These are phyloP conservation scores for Diplodia corticola DNA, from an alignment of 2,329 filamentous ascomycete genomes.

Conservation along the genomic window DNA sequence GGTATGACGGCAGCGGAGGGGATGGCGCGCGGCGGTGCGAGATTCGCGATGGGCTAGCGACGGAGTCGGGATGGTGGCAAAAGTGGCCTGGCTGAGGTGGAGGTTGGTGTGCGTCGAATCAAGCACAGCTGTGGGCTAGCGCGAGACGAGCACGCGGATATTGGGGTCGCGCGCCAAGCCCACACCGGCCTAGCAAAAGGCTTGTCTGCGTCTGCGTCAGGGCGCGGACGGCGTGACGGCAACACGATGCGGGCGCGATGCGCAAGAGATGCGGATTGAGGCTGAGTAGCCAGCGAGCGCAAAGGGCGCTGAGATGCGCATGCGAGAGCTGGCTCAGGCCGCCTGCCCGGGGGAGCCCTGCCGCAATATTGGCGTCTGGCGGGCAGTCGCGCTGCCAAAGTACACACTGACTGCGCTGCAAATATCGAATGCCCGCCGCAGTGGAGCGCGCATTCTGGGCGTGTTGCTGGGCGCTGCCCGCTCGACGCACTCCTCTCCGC, in stretches of 20 bases:
- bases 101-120: conserved; percentile 21
- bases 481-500: conserved; percentile 16
- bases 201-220: conserved; percentile 22
- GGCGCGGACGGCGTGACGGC: conserved; percentile 9
- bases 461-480: conserved; percentile 12
- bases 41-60: conserved; percentile 42
- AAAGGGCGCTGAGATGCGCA: conserved; percentile 18
- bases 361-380: conserved; percentile 15
- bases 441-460: conserved; percentile 21
- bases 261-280: conserved; percentile 17
- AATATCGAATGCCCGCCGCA: conserved; percentile 19
- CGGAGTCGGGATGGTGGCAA: conserved; percentile 38
- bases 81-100: conserved; percentile 18
- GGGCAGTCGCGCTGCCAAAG: background rate
- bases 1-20: conserved; percentile 20
- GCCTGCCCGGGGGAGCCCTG: conserved; percentile 9
- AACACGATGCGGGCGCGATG: background rate
- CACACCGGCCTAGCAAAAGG: conserved; percentile 22
- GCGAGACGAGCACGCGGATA: conserved; percentile 21
- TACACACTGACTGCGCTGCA: background rate
- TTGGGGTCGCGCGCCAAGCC: conserved; percentile 22
- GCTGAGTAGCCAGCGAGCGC: conserved; percentile 19
- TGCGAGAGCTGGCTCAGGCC: conserved; percentile 15
- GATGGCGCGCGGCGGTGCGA: conserved; percentile 27
- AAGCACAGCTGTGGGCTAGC: conserved; percentile 21